phyloP scores from a whole-genome alignment of 148 eudicot genomes.

The Pouteria glomerata region DNA sequence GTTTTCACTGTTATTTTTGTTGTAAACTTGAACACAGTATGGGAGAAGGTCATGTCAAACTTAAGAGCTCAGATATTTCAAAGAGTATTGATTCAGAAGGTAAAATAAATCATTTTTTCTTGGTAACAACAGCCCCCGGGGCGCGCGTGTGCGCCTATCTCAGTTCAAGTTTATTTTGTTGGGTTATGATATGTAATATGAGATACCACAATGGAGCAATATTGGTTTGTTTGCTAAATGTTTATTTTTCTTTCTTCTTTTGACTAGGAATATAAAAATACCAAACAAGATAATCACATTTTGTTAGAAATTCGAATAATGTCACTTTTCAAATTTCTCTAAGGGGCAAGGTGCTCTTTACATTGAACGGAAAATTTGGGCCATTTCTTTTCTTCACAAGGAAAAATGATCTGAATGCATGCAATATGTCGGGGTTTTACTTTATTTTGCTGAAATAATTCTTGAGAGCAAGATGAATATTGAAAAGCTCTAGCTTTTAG shows the following conservation, averaged over 20 bases:
- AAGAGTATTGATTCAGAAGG: constrained; percentile 90
- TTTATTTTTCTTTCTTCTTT: not conserved
- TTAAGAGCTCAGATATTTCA: constrained; percentile 89
- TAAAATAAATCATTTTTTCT: constrained; percentile 13
- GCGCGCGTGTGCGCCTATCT: not conserved
- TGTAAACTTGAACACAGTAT: constrained; percentile 69
- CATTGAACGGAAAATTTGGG: not conserved
- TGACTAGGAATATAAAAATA: too few relatives aligned
- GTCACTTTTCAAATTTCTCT: not conserved
- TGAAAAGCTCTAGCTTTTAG: not conserved
- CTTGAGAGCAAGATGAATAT: not conserved
- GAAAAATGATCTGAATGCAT: not conserved
- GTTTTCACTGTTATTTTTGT: constrained; percentile 76
- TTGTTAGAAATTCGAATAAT: not conserved
- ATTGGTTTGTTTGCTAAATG: not conserved
- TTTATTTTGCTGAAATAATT: not conserved
- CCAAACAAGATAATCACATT: not conserved
- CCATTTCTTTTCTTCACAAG: too few relatives aligned
- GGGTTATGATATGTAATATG: not conserved
- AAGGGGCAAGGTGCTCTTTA: not conserved
- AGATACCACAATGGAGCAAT: not conserved
- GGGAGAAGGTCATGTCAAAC: constrained; percentile 99
- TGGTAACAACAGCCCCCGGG: not conserved
- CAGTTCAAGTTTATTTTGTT: not conserved
- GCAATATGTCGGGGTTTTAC: not conserved